Conservation (phyloP, 805 yeast genomes). For the Hanseniaspora guilliermondii region DNA sequence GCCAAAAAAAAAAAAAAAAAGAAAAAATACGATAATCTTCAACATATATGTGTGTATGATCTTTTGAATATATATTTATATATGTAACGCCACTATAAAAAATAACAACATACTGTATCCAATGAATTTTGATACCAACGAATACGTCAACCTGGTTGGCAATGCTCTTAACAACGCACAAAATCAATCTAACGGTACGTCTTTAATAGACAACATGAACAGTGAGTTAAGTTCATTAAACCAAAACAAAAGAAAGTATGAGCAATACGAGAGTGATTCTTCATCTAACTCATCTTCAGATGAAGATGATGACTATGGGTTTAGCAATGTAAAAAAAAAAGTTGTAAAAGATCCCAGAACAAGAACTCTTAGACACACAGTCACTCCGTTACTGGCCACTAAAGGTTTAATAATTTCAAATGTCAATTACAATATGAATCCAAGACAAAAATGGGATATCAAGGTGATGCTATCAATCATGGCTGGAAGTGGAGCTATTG, state of each 20-base stretch:
- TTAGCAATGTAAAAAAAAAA: neutral
- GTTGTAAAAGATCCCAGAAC: slow-evolving; percentile 25
- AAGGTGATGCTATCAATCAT: slow-evolving; percentile 50
- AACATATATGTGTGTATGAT: neutral
- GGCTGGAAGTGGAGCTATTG: slow-evolving; percentile 60
- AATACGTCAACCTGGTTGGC: neutral
- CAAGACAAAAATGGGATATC: slow-evolving; percentile 54
- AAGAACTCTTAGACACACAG: slow-evolving; percentile 24
- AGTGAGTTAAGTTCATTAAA: neutral
- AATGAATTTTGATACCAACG: neutral
- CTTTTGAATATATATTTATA: neutral
- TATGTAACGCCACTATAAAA: too few species aligned
- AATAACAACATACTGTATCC: neutral
- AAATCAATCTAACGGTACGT: neutral
- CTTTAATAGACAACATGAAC: slow-evolving; percentile 8
- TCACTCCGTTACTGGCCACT: slow-evolving; percentile 25
- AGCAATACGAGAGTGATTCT: neutral
- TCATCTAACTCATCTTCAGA: slow-evolving; percentile 1
- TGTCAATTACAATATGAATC: slow-evolving; percentile 34
- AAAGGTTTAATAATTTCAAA: slow-evolving; percentile 18
- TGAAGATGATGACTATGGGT: slow-evolving; percentile 9
- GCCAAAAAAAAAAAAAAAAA: neutral
- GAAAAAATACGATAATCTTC: neutral
- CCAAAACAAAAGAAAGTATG: slow-evolving; percentile 9
- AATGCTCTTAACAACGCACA: neutral